Conservation (phyloP, 2,329 filamentous ascomycete genomes). For the Pestalotiopsis sp. region DNA sequence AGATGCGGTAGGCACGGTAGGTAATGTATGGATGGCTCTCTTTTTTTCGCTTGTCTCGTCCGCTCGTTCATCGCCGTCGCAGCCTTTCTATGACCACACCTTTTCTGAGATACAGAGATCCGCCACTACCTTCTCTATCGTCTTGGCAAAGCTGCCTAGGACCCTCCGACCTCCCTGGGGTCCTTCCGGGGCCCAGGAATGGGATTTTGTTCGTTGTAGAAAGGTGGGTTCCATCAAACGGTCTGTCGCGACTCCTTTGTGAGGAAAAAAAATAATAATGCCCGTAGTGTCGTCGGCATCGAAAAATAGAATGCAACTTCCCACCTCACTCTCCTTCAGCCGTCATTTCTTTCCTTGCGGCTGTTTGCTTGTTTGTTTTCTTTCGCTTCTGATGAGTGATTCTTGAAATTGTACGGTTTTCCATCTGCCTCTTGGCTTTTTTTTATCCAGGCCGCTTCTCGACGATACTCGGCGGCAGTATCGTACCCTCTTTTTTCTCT, state of each 20-base stretch:
- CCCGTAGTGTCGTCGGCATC: neutral
- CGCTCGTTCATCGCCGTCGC: too few species aligned
- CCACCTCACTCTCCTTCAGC: neutral
- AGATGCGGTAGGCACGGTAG: neutral
- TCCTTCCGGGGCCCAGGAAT: neutral
- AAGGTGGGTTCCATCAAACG: neutral
- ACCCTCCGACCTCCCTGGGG: neutral
- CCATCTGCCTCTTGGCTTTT: neutral
- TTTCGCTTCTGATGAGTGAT: neutral
- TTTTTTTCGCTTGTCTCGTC: neutral
- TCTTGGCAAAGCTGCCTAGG: constrained; percentile 6
- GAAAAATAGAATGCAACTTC: neutral
- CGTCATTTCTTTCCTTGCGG: neutral
- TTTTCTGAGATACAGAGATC: neutral
- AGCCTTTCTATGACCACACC: neutral
- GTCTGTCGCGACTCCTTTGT: neutral
- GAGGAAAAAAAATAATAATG: neutral
- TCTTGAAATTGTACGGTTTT: neutral
- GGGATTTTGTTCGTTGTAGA: neutral
- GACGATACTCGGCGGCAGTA: neutral
- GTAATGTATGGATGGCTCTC: neutral
- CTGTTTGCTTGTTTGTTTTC: neutral
- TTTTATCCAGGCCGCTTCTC: neutral
- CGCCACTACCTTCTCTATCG: constrained; percentile 7
- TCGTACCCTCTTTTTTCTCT: neutral